A percentile compares a stretch with the other conserved stretches of the same genome.
These are phyloP conservation scores for Amauroascus verrucosus DNA, from an alignment of 2,329 filamentous ascomycete species.

Conservation along the genomic window DNA sequence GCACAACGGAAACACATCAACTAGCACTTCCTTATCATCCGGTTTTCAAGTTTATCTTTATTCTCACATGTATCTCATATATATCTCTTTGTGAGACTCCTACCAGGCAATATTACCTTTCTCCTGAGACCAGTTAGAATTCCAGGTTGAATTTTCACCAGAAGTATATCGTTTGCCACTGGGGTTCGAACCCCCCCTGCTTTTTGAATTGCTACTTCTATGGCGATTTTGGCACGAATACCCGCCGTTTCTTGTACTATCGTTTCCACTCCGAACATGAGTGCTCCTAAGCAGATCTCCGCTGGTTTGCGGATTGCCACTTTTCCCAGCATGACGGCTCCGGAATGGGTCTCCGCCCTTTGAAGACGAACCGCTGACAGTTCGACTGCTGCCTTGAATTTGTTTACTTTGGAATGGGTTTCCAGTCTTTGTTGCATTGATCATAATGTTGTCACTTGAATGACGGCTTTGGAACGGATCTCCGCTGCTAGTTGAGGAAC, in stretches of 20 bases:
- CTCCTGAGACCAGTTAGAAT: background rate
- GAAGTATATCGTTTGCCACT: background rate
- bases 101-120: background rate
- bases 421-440: background rate
- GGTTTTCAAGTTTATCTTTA: no score
- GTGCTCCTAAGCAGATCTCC: background rate
- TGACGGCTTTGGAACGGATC: constrained; percentile 1
- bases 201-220: background rate
- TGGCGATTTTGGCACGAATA: background rate
- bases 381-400: background rate
- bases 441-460: background rate
- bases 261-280: background rate
- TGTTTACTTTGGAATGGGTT: constrained; percentile 1
- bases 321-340: background rate
- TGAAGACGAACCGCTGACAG: background rate
- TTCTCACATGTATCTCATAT: background rate
- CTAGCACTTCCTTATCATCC: no score
- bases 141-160: background rate
- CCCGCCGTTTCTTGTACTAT: background rate
- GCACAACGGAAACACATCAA: no score
- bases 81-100: background rate
- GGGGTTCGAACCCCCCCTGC: background rate
- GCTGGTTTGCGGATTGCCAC: background rate
- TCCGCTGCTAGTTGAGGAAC: background rate
- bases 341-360: background rate